Percentiles rank a stretch among this genome's conserved stretches.
Evolutionary conservation across 2,329 filamentous ascomycete species (phyloP).

Genomic region (Botrytis fabae): DNA sequence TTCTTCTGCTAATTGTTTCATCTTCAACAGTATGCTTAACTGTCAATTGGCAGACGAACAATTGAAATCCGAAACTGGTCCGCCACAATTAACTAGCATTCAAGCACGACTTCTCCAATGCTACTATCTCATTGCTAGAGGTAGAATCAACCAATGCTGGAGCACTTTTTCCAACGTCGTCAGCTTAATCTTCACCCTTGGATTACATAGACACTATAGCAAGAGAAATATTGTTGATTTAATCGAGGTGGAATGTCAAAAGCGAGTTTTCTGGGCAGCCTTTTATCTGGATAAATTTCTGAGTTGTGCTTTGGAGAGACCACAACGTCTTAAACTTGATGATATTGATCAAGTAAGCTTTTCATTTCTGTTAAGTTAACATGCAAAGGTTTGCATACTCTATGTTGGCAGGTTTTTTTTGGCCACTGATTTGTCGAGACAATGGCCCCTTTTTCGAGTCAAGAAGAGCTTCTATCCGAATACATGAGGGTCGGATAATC

Average conservation of each 20-base stretch:
- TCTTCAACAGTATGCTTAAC: conserved; percentile 29
- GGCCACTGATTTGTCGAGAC: neutral
- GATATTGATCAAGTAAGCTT: conserved; percentile 11
- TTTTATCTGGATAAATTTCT: conserved; percentile 66
- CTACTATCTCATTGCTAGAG: conserved; percentile 40
- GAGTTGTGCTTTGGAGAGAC: conserved; percentile 3
- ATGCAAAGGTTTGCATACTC: neutral
- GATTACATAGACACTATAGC: conserved; percentile 34
- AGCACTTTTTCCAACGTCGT: conserved; percentile 40
- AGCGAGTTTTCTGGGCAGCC: conserved; percentile 62
- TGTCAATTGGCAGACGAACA: conserved; percentile 37
- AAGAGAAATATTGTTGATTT: conserved; percentile 39
- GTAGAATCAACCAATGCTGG: conserved; percentile 42
- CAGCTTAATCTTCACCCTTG: conserved; percentile 40
- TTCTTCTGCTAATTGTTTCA: conserved; percentile 21
- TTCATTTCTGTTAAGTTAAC: neutral
- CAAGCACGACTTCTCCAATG: conserved; percentile 46
- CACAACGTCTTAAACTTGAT: neutral
- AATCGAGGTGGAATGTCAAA: conserved; percentile 50
- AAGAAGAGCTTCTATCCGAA: neutral
- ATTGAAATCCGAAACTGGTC: conserved; percentile 40
- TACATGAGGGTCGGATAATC: neutral
- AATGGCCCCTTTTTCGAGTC: neutral
- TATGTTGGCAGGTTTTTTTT: neutral
- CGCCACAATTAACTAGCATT: conserved; percentile 40